These are phyloP conservation scores for Aspergillus avenaceus DNA, from an alignment of 495 filamentous ascomycete species.

Conservation along the genomic window DNA sequence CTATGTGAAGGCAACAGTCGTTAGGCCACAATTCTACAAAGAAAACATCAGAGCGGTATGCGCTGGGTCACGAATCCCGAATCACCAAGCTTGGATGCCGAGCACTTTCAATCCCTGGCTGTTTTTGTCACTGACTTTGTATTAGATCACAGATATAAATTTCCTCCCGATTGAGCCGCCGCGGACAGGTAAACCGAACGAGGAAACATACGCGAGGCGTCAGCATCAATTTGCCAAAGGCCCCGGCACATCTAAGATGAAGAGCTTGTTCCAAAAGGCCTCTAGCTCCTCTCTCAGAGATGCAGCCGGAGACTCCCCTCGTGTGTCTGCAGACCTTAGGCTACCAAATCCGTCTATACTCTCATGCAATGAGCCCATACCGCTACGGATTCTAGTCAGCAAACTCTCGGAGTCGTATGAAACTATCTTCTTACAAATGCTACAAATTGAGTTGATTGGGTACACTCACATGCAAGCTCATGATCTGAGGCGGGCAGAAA, in stretches of 20 bases:
- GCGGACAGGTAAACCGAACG: constrained; percentile 56
- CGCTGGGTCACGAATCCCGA: background rate
- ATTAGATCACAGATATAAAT: constrained; percentile 58
- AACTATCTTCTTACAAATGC: constrained; percentile 65
- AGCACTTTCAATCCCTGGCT: background rate
- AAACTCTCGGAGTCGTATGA: constrained; percentile 63
- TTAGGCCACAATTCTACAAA: constrained; percentile 75
- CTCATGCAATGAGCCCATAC: constrained; percentile 81
- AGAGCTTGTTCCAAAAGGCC: constrained; percentile 50
- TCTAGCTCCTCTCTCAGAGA: constrained; percentile 24
- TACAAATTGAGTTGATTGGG: constrained; percentile 79
- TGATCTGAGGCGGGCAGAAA: constrained; percentile 61
- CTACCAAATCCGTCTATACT: constrained; percentile 85
- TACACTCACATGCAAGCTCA: constrained; percentile 74
- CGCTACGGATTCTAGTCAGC: constrained; percentile 72
- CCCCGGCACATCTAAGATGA: constrained; percentile 39
- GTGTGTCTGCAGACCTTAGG: constrained; percentile 68
- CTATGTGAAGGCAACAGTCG: constrained; percentile 87
- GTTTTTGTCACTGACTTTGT: background rate
- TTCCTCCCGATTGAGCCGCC: constrained; percentile 94
- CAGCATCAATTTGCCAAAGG: constrained; percentile 67
- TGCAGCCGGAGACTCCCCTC: constrained; percentile 33
- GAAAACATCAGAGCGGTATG: constrained; percentile 72
- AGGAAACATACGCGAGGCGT: constrained; percentile 80
- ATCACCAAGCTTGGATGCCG: background rate